Evolutionary conservation across 1,284 basidiomycete species (phyloP), one percentile per base, ranked within the genome.

Genomic region (Sporisorium exsertum): DNA sequence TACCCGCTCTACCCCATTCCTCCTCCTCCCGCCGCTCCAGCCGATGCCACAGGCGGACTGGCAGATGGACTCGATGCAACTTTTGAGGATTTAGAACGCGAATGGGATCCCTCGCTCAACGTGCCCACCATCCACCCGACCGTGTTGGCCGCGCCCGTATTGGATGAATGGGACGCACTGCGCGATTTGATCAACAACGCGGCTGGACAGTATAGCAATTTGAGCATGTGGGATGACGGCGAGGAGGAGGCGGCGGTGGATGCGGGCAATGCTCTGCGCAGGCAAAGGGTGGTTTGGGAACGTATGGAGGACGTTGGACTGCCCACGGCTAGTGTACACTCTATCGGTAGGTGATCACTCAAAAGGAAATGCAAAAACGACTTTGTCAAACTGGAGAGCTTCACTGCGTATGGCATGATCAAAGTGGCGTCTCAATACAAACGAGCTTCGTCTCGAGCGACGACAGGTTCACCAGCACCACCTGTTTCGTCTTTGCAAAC

Each of bases 401-500:
- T 12, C 13, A 24, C 47, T 16, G 54, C 15, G 46, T 8, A 37
- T 8, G 5, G 15, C 7, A 33, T 20, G 56, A 29, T 46, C 40
- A 66, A 20, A 72, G 20, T 2, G 47, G 55, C 9, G 64, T 49
- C 3, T 72, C 58, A 42, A 72, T 45, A 22, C 52, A 59, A 16
- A 88, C 80, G 1, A 87, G 85, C 77, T 86, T 86, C 40, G 86
- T 86, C 68, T 89, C 89, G 57, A 92, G 86, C 20, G 89, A 90
- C 76, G 87, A 86, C 66, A 90, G 84, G 69, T 92, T 89, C 27
- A 92, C 88, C 26, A 92, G 85, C 5, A 90, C 90, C n/a, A 92
- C 79, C 22, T 88, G 85, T 5, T 91, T 90, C 5, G 89, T 89
- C 70, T 89, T 86, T 32, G 91, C 88, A 84, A 99, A 99, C 24